Base-by-base conservation (phyloP, 2,329 filamentous ascomycete genomes). In the Apiospora malaysiana region DNA sequence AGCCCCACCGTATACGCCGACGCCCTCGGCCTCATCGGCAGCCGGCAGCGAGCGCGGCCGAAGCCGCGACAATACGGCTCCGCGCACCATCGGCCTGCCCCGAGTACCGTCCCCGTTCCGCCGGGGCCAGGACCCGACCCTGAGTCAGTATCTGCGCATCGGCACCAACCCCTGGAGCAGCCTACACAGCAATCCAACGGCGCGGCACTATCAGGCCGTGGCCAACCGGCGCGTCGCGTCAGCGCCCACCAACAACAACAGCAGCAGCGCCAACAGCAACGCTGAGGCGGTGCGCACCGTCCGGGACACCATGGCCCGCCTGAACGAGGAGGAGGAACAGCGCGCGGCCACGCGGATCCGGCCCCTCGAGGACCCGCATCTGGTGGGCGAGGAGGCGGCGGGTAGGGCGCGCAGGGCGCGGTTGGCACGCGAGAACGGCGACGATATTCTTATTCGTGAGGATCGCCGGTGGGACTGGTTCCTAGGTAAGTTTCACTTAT, bases 301-400 rank as follows among this genome's bases (percentile, higher is more conserved):
- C 10, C 49, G 79, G 42, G 74, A 73, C 46, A 74, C 77, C 63
- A 71, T 78, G 42, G 18, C 56, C 56, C 65, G 65, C 14, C 2
- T 67, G 40, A 67, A 67, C 37, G 71, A 74, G 14, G 46, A 71
- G 42, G 69, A 69, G 23, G 73, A 72, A 21, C 70, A 72, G 49
- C 51, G 67, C 68, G 56, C 71, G n/a, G 68, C 23, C 1, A 74
- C 74, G 27, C 79, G 80, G 46, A 59, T 83, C 49, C 83, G 86
- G 8, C 90, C 89, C 2, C 83, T 91, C 23, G 91, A 93, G 79
- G 91, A 93, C 74, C 91, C 90, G 0, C 86, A 90, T 70, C 82
- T 93, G 12, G 91, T 93, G 1, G 91, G 91, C 45, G 90, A 92
- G 80, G 85, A 85, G 68, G 91, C 90, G 4, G 91, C 91, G 2